phyloP scores from a whole-genome alignment of 306 rosid genomes.

The Oemleria cerasiformis region DNA sequence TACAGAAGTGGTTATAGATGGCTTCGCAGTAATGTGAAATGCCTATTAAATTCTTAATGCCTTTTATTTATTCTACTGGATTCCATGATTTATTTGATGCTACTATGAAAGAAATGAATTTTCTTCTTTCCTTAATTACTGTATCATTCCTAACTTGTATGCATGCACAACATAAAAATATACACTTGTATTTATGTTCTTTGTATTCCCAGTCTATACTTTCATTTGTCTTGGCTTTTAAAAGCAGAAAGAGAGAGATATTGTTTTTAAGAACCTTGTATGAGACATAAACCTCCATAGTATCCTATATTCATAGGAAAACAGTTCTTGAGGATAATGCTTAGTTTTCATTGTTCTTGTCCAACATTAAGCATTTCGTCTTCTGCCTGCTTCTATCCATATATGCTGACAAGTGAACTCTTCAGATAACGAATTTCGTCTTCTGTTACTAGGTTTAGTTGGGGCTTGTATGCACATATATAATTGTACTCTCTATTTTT shows the following conservation, averaged over 20 bases:
- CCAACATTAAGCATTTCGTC: not conserved
- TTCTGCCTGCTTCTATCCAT: not conserved
- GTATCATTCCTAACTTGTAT: too few species aligned
- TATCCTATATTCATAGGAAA: not conserved
- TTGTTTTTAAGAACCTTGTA: not conserved
- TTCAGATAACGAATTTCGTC: not conserved
- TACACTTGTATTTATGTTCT: not conserved
- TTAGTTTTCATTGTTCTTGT: not conserved
- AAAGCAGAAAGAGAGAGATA: not conserved
- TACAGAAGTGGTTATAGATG: not conserved
- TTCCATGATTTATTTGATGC: not conserved
- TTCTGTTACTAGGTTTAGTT: not conserved
- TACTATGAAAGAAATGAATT: not conserved
- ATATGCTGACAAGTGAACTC: not conserved
- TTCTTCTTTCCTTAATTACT: not conserved
- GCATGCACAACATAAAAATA: too few species aligned
- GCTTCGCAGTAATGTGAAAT: not conserved
- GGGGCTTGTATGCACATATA: not conserved
- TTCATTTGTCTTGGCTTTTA: not conserved
- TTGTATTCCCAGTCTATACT: not conserved
- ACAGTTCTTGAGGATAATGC: not conserved
- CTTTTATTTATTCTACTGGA: not conserved
- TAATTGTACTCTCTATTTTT: not conserved
- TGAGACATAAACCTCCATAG: not conserved
- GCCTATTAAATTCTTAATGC: not conserved